phyloP scores from a whole-genome alignment of 2,329 filamentous ascomycete genomes.

The Alternaria sp. region DNA sequence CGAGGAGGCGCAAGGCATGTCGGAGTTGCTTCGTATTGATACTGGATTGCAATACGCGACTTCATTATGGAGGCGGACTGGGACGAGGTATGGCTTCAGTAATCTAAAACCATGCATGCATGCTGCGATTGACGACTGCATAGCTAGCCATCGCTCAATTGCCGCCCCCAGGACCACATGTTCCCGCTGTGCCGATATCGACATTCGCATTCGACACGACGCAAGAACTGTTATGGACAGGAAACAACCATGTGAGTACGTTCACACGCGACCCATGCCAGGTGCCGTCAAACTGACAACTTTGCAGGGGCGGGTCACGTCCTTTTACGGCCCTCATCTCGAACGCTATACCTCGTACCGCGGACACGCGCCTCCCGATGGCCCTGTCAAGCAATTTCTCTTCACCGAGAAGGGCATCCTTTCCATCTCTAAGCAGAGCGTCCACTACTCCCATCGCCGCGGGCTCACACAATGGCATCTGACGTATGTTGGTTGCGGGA shows the following conservation, averaged over 20 bases:
- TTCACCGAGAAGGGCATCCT: constrained; percentile 92
- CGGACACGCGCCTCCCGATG: constrained; percentile 76
- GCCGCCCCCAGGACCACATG: constrained; percentile 75
- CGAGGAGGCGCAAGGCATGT: constrained; percentile 41
- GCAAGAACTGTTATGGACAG: constrained; percentile 92
- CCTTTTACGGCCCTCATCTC: constrained; percentile 85
- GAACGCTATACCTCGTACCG: constrained; percentile 91
- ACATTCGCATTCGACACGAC: constrained; percentile 87
- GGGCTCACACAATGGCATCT: constrained; percentile 91
- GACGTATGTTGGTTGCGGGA: constrained; percentile 60
- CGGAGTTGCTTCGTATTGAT: constrained; percentile 24
- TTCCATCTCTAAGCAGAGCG: constrained; percentile 79
- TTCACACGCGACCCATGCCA: constrained; percentile 11
- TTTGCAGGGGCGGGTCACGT: constrained; percentile 82
- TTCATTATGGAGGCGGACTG: constrained; percentile 61
- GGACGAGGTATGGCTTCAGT: constrained; percentile 54
- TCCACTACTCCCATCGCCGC: constrained; percentile 87
- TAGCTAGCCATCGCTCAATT: constrained; percentile 84
- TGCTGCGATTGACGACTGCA: constrained; percentile 27
- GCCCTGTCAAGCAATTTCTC: constrained; percentile 83
- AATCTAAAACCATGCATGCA: neutral
- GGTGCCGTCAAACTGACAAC: constrained; percentile 19
- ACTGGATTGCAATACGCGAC: constrained; percentile 35
- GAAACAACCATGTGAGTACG: constrained; percentile 81
- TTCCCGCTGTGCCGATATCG: constrained; percentile 73